phyloP scores from a whole-genome alignment of 345 rosid genomes.

The Tarenaya hassleriana region DNA sequence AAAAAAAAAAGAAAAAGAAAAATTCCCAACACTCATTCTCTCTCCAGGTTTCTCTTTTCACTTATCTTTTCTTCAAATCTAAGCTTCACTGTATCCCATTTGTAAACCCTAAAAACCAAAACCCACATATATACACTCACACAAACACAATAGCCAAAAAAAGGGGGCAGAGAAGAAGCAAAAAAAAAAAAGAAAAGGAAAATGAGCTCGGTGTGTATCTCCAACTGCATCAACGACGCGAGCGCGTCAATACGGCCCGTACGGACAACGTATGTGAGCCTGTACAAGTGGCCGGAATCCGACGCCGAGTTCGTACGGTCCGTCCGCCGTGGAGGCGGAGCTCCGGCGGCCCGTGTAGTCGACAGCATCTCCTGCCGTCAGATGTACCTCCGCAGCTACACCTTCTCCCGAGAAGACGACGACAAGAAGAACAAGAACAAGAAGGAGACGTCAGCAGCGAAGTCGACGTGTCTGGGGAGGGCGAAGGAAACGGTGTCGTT shows the following conservation, averaged over 20 bases:
- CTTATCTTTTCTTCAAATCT: conserved; percentile 54
- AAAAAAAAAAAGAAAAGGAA: not conserved
- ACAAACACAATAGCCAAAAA: not conserved
- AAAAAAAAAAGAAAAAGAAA: conserved; percentile 11
- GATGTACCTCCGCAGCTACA: conserved; percentile 78
- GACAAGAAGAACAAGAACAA: conserved; percentile 14
- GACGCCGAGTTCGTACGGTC: conserved; percentile 60
- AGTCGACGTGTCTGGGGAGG: conserved; percentile 36
- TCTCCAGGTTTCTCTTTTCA: conserved; percentile 12
- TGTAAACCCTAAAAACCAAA: not conserved
- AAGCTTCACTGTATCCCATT: conserved; percentile 36
- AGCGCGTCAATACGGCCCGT: conserved; percentile 48
- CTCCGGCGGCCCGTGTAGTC: conserved; percentile 39
- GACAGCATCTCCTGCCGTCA: conserved; percentile 84
- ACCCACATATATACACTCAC: conserved; percentile 8
- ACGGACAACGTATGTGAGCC: conserved; percentile 59
- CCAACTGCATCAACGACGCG: conserved; percentile 64
- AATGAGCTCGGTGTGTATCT: conserved; percentile 72
- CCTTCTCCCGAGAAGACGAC: conserved; percentile 51
- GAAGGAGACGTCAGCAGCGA: conserved; percentile 8
- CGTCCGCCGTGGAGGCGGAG: conserved; percentile 26
- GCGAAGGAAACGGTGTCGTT: conserved; percentile 27
- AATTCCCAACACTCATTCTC: conserved; percentile 10
- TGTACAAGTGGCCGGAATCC: conserved; percentile 74
- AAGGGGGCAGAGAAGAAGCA: not conserved